Percentiles rank a stretch among this genome's conserved stretches.
Evolutionary conservation across 768 basidiomycete species (phyloP).

Genomic region (Kwoniella dejecticola): DNA sequence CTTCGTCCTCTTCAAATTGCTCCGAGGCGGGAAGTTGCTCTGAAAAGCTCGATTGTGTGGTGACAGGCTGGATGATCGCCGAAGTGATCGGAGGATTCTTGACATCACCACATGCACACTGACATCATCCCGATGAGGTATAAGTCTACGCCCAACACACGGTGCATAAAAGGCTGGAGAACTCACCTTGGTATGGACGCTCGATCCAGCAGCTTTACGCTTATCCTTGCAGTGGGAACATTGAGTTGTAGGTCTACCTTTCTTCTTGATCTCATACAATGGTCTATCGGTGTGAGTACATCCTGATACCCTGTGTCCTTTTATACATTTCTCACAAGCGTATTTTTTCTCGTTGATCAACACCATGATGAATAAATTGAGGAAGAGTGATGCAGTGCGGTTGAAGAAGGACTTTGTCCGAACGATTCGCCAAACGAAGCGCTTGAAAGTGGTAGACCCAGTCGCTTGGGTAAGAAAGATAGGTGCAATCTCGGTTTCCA

Average conservation of each 20-base stretch:
- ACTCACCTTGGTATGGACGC: conserved; percentile 46
- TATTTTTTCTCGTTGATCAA: conserved; percentile 54
- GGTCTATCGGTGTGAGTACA: conserved; percentile 85
- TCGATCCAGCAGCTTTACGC: conserved; percentile 60
- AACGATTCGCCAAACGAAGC: too few relatives aligned
- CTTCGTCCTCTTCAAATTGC: background rate
- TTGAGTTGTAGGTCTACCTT: conserved; percentile 87
- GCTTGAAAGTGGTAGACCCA: too few relatives aligned
- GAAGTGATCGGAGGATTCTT: conserved; percentile 5
- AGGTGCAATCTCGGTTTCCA: too few relatives aligned
- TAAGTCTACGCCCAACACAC: conserved; percentile 8
- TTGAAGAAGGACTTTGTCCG: too few relatives aligned
- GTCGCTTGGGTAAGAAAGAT: too few relatives aligned
- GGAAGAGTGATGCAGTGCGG: too few relatives aligned
- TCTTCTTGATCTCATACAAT: conserved; percentile 90
- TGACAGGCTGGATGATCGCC: background rate
- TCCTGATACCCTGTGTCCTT: conserved; percentile 87
- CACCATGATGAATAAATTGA: conserved; percentile 35
- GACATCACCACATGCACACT: conserved; percentile 43
- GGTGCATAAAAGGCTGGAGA: background rate
- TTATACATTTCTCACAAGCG: conserved; percentile 84
- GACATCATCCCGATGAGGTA: background rate
- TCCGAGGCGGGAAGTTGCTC: conserved; percentile 2
- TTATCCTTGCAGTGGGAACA: conserved; percentile 81
- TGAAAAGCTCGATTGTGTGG: background rate